Conservation (phyloP, 305 asterid genomes). For the Andrographis paniculata region DNA sequence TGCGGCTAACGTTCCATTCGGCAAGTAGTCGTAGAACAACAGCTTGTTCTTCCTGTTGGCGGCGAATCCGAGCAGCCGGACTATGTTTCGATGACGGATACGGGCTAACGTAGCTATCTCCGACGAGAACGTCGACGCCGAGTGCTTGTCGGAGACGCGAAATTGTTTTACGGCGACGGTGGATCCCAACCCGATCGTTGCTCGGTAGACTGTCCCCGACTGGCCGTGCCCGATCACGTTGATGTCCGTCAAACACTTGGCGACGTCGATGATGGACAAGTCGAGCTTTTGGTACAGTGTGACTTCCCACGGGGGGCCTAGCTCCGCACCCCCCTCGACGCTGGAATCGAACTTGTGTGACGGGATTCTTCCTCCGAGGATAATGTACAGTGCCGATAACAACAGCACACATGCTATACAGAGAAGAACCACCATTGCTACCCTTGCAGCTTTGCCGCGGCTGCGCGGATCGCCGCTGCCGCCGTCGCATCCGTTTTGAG, state of each 20-base stretch:
- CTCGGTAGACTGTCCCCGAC: slow-evolving; percentile 61
- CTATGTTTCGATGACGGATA: slow-evolving; percentile 69
- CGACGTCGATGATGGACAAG: slow-evolving; percentile 50
- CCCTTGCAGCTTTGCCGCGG: slow-evolving; percentile 52
- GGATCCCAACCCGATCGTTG: slow-evolving; percentile 32
- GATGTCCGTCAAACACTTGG: slow-evolving; percentile 34
- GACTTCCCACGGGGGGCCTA: slow-evolving; percentile 74
- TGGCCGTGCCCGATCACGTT: slow-evolving; percentile 62
- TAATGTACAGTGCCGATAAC: slow-evolving; percentile 54
- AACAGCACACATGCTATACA: slow-evolving; percentile 57
- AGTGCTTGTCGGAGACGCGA: slow-evolving; percentile 38
- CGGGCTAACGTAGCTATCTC: slow-evolving; percentile 63
- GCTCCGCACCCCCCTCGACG: slow-evolving; percentile 38
- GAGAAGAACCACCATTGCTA: slow-evolving; percentile 70
- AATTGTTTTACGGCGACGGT: slow-evolving; percentile 63
- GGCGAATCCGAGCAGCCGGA: slow-evolving; percentile 67
- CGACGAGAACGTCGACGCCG: slow-evolving; percentile 52
- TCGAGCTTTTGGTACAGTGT: slow-evolving; percentile 71
- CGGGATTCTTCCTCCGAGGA: slow-evolving; percentile 41
- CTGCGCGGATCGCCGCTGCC: slow-evolving; percentile 23
- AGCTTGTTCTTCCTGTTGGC: slow-evolving; percentile 58
- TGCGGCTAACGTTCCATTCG: slow-evolving; percentile 50
- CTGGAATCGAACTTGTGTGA: slow-evolving; percentile 19
- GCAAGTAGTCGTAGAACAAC: slow-evolving; percentile 60
- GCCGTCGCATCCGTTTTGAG: slow-evolving; percentile 48